Base-by-base conservation (phyloP, 306 rosid genomes). In the Cucumis hystrix region DNA sequence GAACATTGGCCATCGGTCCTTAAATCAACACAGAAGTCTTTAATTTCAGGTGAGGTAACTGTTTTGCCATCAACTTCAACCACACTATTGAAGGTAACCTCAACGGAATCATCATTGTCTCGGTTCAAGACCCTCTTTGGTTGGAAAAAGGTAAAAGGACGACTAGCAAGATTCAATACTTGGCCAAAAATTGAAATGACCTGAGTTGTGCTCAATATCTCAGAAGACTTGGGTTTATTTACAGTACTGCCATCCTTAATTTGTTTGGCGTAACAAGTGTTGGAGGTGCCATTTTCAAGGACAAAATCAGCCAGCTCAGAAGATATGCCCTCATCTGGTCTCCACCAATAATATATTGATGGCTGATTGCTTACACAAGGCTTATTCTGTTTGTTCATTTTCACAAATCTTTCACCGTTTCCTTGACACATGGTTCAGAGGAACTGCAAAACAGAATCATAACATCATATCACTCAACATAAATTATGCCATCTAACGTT, bases 141-240 rank as follows among this genome's bases (percentile, higher is more conserved):
- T 73, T 76, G 88, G 77, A 84, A 79, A 54, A 82, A 70, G 12
- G 78, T 81, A 81, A 91, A 83, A 1, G 98, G 91, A 33, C 84
- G 82, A 86, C 88, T 86, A 23, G 95, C 96, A 75, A 83, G 85
- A 89, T 86, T 85, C 90, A 92, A 90, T 83, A 90, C 72, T 79
- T 83, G 93, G 61, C 96, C 89, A 39, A 89, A 79, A 14, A 89
- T 85, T 39, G 93, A 81, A 82, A 89, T 81, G 67, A 95, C 86
- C 80, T 80, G 89, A 80, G 88, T 45, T 0, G 86, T 90, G 85
- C 83, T 89, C 79, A 90, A 73, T 78, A 90, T 58, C 81, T 80
- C 83, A 13, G 83, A 83, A 67, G 96, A 69, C 80, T 86, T 89
- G 7, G 65, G 58, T 54, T 77, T 81, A 9, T 82, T 77, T 58